Conservation (phyloP, 108 stramenopile genomes). For the Pseudonitzschia multiseries region DNA sequence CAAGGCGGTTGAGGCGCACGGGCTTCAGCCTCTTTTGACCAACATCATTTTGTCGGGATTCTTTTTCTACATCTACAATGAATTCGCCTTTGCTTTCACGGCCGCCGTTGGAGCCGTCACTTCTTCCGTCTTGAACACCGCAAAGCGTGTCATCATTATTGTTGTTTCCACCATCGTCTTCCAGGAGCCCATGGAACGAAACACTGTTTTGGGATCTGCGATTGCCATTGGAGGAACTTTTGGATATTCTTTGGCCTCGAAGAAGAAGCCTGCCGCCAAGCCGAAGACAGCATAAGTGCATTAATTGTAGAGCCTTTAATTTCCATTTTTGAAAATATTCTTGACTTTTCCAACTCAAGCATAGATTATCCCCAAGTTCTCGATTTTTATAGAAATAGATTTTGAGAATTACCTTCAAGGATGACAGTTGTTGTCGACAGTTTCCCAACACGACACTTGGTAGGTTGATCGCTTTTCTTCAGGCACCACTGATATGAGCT, state of each 20-base stretch:
- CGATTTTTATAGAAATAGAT: too few species aligned
- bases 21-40: slow-evolving; percentile 49
- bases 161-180: slow-evolving; percentile 82
- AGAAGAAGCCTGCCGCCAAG: slow-evolving; percentile 35
- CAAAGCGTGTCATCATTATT: slow-evolving; percentile 91
- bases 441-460: too few species aligned
- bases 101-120: slow-evolving; percentile 83
- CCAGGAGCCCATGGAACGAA: slow-evolving; percentile 82
- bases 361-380: too few species aligned
- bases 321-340: not conserved
- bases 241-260: slow-evolving; percentile 70
- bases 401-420: too few species aligned
- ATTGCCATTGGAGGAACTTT: slow-evolving; percentile 84
- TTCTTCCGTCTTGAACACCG: slow-evolving; percentile 86
- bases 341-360: too few species aligned
- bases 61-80: slow-evolving; percentile 96
- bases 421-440: too few species aligned
- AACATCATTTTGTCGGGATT: slow-evolving; percentile 85
- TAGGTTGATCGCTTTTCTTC: too few species aligned
- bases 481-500: too few species aligned
- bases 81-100: slow-evolving; percentile 93
- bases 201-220: slow-evolving; percentile 84
- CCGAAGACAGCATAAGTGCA: not conserved
- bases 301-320: not conserved
- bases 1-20: slow-evolving; percentile 59